Percentiles rank a stretch among this genome's conserved stretches.
Conservation (phyloP, 2,329 filamentous ascomycete species). For the Hypoxylon sp. region DNA sequence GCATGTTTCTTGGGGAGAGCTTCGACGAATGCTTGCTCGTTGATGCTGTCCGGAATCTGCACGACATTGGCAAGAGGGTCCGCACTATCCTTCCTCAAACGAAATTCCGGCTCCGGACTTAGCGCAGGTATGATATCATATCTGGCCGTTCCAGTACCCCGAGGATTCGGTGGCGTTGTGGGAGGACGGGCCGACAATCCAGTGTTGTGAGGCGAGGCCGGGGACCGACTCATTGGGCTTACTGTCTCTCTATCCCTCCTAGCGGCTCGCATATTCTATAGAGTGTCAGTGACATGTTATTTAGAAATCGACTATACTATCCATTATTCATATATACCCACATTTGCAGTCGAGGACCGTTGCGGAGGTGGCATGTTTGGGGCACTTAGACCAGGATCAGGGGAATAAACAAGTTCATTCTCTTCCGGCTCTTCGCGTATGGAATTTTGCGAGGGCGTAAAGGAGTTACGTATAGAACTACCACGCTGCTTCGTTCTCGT, state of each 20-base stretch:
- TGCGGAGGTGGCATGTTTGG: not conserved
- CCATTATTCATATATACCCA: not conserved
- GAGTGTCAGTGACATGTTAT: not conserved
- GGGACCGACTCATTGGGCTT: not conserved
- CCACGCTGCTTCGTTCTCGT: not conserved
- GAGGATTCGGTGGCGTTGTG: not conserved
- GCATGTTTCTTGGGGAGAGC: not conserved
- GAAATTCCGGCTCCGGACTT: not conserved
- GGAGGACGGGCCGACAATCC: not conserved
- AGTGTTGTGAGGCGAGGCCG: no score
- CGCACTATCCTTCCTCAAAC: not conserved
- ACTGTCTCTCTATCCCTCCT: not conserved
- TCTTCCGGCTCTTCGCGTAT: conserved; percentile 5
- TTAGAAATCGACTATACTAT: not conserved
- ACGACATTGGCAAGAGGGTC: conserved; percentile 13
- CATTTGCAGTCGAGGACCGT: not conserved
- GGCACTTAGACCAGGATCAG: not conserved
- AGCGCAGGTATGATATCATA: not conserved
- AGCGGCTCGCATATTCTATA: not conserved
- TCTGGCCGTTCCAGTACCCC: not conserved
- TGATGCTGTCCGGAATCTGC: conserved; percentile 6
- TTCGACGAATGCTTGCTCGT: not conserved
- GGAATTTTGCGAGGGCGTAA: not conserved
- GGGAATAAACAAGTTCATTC: not conserved
- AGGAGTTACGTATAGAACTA: not conserved